Evolutionary conservation across 2,329 filamentous ascomycete genomes (phyloP), one percentile per base, ranked within the genome.

Genomic region (Talaromyces sp.): DNA sequence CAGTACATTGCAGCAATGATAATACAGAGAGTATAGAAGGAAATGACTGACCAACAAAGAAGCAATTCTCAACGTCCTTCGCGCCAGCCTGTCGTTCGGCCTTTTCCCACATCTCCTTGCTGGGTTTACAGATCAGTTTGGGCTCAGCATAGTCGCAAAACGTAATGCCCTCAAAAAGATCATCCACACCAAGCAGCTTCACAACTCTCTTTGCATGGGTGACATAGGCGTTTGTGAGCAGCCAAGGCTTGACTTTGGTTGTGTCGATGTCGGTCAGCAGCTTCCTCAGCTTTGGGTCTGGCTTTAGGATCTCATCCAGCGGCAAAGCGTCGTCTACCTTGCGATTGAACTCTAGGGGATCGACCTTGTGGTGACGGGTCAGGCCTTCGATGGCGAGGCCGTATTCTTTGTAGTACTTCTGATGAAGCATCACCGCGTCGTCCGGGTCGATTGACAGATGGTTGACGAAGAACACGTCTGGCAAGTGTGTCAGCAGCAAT

Each of bases 371-470:
- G 76, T 97, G 90, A 10, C 91, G 87, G 41, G 96, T 91, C 1
- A 99, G 83, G 1, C 94, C 94, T 77, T 97, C 92, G 65, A 99
- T 95, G 31, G 94, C 94, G n/a, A 99, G 85, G 31, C 95, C 94
- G 73, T 99, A 99, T 74, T 90, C 92, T 69, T 87, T 88, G 79
- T 97, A 99, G 80, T 99, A 99, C 68, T 92, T 90, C 74, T 86
- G 82, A 75, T 97, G 94, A 27, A 99, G 85, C 68, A 88, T 84
- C 62, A 85, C 85, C n/a, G 94, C 94, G 61, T 97, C 93, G 58
- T 91, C 83, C 66, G 82, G 80, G 1, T 85, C 82, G 2, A 97
- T 79, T 24, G 86, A 84, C 3, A 97, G 84, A 73, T 97, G 91
- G 57, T 76, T 79, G 64, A 82, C 74, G 68, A 88, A 87, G 72